Conservation (phyloP, 108 stramenopile genomes). For the Aurantiochytrium sp. region DNA sequence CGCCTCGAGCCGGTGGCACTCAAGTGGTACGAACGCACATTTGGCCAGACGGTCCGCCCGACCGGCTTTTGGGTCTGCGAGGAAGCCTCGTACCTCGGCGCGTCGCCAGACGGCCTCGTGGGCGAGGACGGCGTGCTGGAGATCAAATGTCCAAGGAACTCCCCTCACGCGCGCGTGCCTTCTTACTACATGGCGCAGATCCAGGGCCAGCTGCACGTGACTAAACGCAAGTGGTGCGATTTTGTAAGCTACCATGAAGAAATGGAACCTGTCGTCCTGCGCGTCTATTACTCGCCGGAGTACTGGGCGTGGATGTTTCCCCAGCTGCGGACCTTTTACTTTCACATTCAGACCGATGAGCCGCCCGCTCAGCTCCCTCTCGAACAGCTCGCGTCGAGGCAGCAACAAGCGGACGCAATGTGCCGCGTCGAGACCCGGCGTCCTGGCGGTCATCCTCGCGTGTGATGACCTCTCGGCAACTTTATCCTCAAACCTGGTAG, state of each 20-base stretch:
- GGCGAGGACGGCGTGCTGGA: conserved; percentile 28
- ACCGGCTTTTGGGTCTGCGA: neutral
- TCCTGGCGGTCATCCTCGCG: too few relatives aligned
- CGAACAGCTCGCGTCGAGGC: neutral
- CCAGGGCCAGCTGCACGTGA: conserved; percentile 18
- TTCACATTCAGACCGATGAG: neutral
- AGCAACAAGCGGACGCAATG: neutral
- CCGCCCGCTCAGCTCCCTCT: neutral
- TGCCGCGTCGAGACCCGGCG: neutral
- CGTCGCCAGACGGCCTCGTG: conserved; percentile 1
- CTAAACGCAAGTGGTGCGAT: conserved; percentile 9
- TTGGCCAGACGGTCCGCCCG: neutral
- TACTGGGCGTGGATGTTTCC: neutral
- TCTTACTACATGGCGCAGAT: neutral
- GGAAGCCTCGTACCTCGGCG: neutral
- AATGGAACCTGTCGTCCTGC: neutral
- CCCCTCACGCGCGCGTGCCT: neutral
- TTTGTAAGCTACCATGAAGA: neutral
- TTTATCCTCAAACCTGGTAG: too few relatives aligned
- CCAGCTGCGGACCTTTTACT: neutral
- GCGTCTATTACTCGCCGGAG: neutral
- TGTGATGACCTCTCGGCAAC: neutral
- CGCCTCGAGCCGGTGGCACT: neutral
- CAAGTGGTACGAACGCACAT: neutral
- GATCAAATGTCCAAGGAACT: neutral